A percentile compares a stretch with the other conserved stretches of the same genome.
Conservation (phyloP, 2,329 filamentous ascomycete genomes). For the Penicillium sp. region DNA sequence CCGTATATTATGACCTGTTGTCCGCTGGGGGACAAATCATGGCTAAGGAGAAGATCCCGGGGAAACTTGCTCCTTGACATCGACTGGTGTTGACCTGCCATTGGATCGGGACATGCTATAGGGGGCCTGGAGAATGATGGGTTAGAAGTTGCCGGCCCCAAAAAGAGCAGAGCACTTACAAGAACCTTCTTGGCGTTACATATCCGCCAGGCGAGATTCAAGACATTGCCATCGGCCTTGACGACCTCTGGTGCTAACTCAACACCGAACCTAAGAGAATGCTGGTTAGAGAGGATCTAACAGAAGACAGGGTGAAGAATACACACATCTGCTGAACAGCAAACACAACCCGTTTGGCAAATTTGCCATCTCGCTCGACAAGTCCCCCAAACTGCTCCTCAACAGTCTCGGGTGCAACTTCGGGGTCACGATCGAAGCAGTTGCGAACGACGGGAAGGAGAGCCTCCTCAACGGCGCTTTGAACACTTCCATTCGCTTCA, state of each 20-base stretch:
- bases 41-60: background rate
- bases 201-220: conserved; percentile 89
- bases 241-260: conserved; percentile 94
- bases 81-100: conserved; percentile 61
- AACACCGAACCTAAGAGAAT: conserved; percentile 68
- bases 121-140: conserved; percentile 55
- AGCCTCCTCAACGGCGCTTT: conserved; percentile 70
- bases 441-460: conserved; percentile 83
- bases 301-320: background rate
- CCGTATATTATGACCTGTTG: background rate
- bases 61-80: conserved; percentile 22
- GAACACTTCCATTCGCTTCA: conserved; percentile 61
- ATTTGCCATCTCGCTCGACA: conserved; percentile 85
- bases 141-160: background rate
- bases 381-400: conserved; percentile 83
- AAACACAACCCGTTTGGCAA: conserved; percentile 85
- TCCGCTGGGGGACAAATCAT: background rate
- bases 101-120: conserved; percentile 70
- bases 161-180: conserved; percentile 56
- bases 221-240: conserved; percentile 84
- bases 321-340: conserved; percentile 87
- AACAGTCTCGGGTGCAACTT: conserved; percentile 77
- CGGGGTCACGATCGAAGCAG: conserved; percentile 87
- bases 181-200: conserved; percentile 94
- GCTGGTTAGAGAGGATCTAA: conserved; percentile 8